Base-by-base conservation (phyloP, 345 rosid genomes). In the Melaleuca quinquenervia region DNA sequence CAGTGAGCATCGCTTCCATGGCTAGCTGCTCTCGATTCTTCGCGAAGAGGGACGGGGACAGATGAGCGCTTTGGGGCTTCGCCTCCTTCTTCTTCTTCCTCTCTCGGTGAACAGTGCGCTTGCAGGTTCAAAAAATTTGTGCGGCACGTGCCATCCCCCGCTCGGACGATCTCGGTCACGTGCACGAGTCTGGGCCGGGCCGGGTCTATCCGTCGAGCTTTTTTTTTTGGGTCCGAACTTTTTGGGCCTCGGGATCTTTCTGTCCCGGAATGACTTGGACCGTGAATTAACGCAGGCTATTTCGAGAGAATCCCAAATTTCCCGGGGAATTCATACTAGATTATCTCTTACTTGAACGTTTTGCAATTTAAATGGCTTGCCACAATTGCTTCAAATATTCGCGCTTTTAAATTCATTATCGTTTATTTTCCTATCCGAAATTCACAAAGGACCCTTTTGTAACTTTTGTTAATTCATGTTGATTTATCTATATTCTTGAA, bases 1-100 rank as follows among this genome's bases (percentile, higher is more conserved):
- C 98, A 82, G 89, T 82, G 64, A 98, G 96, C 85, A 98, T 93
- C 86, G 93, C 93, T 92, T 97, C 99, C 99, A 96, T 97, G 84
- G 91, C 90, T 84, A 48, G 41, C 41, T 41, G 41, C 41, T 41
- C 41, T 2, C 41, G 41, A 41, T 41, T 41, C 41, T 82, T 52
- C 76, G 80, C 87, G 52, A 52, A 74, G 85, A 27, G 55, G 36
- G 64, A 86, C 52, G 58, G 58, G 58, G 86, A 82, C 86, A 62
- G 88, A 88, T 41, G 87, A 64, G 89, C 76, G 89, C 86, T 88
- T 84, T 54, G 88, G 89, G 89, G 82, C 85, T 76, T 32, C 85
- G n/a, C 4, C 76, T 58, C 0, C 24, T n/a, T 2, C 83, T 55
- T 1, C 83, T 48, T 2, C 64, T 11, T n/a, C 29, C 70, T 58